Conservation (phyloP, 2,329 filamentous ascomycete genomes). For the Gliomastix tumulicola region DNA sequence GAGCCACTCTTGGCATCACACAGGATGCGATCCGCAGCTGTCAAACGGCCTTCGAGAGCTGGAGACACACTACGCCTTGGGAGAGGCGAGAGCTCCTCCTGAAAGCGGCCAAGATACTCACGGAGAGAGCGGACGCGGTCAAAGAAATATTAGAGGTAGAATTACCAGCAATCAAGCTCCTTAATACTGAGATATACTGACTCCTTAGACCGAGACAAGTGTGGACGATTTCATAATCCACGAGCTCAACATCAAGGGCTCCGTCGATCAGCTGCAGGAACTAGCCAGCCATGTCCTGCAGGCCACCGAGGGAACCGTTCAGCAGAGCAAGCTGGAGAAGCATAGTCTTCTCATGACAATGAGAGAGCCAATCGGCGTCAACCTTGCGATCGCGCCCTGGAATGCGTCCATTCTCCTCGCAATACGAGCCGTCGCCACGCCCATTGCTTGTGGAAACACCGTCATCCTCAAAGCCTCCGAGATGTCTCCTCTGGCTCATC, state of each 20-base stretch:
- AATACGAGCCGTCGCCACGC: conserved; percentile 32
- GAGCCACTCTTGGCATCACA: neutral
- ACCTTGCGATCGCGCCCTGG: conserved; percentile 65
- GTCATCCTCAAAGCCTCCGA: conserved; percentile 59
- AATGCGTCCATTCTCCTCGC: conserved; percentile 8
- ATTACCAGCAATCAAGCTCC: too few species aligned
- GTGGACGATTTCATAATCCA: neutral
- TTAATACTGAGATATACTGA: too few species aligned
- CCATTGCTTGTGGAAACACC: conserved; percentile 51
- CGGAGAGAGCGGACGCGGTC: neutral
- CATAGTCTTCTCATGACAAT: neutral
- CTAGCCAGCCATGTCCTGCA: neutral
- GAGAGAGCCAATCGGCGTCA: conserved; percentile 52
- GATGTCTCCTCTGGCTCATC: conserved; percentile 48
- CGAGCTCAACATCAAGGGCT: neutral
- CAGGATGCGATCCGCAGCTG: neutral
- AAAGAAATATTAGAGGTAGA: neutral
- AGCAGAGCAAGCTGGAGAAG: neutral
- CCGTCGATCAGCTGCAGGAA: neutral
- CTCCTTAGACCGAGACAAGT: neutral
- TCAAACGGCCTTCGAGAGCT: neutral
- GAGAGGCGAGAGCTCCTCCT: neutral
- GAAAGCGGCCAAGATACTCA: neutral
- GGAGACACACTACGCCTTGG: neutral
- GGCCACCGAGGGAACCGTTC: neutral